Conservation (phyloP, 2,329 filamentous ascomycete genomes). For the Rachicladosporium sp. region DNA sequence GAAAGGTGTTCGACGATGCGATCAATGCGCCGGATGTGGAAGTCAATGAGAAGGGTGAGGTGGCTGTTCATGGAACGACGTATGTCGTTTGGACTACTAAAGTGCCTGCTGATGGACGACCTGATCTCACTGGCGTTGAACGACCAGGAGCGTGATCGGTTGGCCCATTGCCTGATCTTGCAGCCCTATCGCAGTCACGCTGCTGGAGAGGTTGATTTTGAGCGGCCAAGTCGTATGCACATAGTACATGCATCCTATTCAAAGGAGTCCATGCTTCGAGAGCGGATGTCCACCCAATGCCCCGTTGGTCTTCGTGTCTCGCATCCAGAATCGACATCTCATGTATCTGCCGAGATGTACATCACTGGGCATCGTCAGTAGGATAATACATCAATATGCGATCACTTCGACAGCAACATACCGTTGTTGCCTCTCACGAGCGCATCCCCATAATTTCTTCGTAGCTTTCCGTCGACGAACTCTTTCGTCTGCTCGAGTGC, state of each 20-base stretch:
- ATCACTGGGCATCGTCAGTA: constrained; percentile 38
- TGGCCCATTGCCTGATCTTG: too few relatives aligned
- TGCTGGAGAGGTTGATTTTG: too few relatives aligned
- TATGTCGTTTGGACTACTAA: constrained; percentile 50
- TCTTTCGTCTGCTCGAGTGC: constrained; percentile 92
- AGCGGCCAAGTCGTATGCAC: too few relatives aligned
- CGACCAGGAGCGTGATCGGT: constrained; percentile 5
- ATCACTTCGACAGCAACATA: constrained; percentile 24
- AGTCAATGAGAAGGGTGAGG: constrained; percentile 48
- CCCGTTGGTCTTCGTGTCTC: too few relatives aligned
- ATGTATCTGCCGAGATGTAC: constrained; percentile 56
- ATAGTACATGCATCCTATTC: too few relatives aligned
- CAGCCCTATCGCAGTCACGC: too few relatives aligned
- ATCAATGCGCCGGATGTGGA: constrained; percentile 42
- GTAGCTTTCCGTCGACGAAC: constrained; percentile 72
- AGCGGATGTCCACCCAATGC: too few relatives aligned
- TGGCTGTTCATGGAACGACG: constrained; percentile 53
- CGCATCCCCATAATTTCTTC: constrained; percentile 79
- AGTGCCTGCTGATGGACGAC: constrained; percentile 22
- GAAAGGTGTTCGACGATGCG: constrained; percentile 42
- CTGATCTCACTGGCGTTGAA: constrained; percentile 13
- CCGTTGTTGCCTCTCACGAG: constrained; percentile 96
- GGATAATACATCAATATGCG: too few relatives aligned
- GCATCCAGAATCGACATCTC: background rate
- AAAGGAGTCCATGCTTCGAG: too few relatives aligned